Percentiles rank a stretch among this genome's conserved stretches.
Conservation (phyloP, 768 basidiomycete species). For the Termitomyces sp. region DNA sequence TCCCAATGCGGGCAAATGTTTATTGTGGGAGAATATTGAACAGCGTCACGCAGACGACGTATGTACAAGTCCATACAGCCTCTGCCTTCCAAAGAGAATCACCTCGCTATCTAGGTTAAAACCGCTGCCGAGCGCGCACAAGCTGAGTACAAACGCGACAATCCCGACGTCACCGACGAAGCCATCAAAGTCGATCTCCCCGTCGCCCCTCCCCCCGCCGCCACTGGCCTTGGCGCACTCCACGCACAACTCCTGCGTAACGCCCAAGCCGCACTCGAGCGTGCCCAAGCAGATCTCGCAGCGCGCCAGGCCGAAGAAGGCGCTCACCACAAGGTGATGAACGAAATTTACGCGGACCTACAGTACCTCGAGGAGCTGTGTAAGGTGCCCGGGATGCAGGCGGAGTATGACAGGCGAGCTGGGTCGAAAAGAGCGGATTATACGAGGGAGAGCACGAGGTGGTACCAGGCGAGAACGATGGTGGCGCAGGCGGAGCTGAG, state of each 20-base stretch:
- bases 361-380: neutral
- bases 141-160: constrained; percentile 52
- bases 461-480: constrained; percentile 5
- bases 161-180: constrained; percentile 61
- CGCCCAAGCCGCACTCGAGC: constrained; percentile 5
- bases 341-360: neutral
- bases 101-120: constrained; percentile 48
- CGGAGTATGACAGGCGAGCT: neutral
- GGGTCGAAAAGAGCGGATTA: neutral
- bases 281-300: neutral
- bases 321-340: neutral
- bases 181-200: constrained; percentile 67
- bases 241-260: neutral
- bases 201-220: constrained; percentile 24
- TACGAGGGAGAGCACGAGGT: constrained; percentile 1
- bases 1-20: constrained; percentile 42
- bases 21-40: constrained; percentile 67
- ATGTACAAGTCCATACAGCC: constrained; percentile 9
- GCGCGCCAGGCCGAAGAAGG: neutral
- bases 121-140: constrained; percentile 63
- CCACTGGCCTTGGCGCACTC: neutral
- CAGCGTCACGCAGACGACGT: constrained; percentile 67
- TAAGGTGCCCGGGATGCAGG: neutral
- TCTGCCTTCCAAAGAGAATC: too few species aligned
- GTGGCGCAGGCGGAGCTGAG: neutral